Evolutionary conservation across 2,329 filamentous ascomycete species (phyloP), one percentile per base, ranked within the genome.

Genomic region (Phialophora chinensis): DNA sequence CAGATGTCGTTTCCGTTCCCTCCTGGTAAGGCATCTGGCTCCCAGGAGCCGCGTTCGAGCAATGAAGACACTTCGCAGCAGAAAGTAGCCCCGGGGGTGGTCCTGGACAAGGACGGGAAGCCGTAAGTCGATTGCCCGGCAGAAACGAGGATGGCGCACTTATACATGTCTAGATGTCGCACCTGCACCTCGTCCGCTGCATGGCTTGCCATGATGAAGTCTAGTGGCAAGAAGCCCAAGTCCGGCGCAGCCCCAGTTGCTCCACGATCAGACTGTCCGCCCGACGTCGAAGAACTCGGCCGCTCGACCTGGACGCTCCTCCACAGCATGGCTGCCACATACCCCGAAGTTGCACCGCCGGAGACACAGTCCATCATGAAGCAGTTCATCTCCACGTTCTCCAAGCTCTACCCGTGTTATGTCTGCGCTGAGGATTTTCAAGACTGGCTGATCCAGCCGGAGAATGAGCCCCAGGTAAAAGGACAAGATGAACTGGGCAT

Each of bases 351-450:
- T 7, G 92, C 95, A 0, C 87, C 89, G 0, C 77, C 82, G 0
- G 78, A 82, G 10, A 87, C 97, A 73, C 92, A 97, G 76, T 81
- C 82, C 33, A 90, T 97, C 73, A 90, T 96, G 72, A 83, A 84
- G 63, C 84, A 87, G 60, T 98, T 99, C 80, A 84, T 99, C 73
- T 81, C 83, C 27, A 83, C 93, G 1, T 96, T 99, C 77, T 89
- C 91, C 29, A 90, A 90, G 72, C 80, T 98, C 23, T 99, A 99
- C 76, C 95, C 95, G 3, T 99, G 95, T 82, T 97, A 93, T 92
- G 87, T 91, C 2, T 99, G 95, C 79, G 95, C 93, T 38, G 90
- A 94, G 67, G 94, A 98, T 76, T 97, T 99, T 78, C 90, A 90
- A 77, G 77, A 77, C 0, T 98, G 94, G 85, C 89, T 98, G 82